Evolutionary conservation across 2,329 filamentous ascomycete genomes (phyloP).

Genomic region (Cytospora piceicola): DNA sequence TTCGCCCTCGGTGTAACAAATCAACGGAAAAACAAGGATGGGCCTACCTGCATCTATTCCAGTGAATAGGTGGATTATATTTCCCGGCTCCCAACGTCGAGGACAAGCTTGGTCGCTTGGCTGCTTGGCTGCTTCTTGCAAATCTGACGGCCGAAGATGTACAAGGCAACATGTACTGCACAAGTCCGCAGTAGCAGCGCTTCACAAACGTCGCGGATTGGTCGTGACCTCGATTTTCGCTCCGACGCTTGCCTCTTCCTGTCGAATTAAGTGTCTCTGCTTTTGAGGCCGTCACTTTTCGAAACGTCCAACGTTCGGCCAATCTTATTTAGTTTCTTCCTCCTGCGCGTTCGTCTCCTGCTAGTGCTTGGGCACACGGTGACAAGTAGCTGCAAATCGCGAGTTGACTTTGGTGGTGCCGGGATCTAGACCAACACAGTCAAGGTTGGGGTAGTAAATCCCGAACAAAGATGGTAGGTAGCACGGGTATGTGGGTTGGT

Average conservation of each 20-base stretch:
- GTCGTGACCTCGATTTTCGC: conserved; percentile 19
- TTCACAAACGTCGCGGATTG: conserved; percentile 10
- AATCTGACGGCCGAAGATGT: conserved; percentile 12
- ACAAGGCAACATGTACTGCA: conserved; percentile 17
- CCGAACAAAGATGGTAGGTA: background rate
- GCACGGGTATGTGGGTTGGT: background rate
- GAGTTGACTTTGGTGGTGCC: conserved; percentile 6
- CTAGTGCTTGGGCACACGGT: conserved; percentile 15
- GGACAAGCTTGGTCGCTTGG: background rate
- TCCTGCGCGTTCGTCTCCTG: conserved; percentile 3
- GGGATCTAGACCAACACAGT: background rate
- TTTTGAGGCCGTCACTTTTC: conserved; percentile 7
- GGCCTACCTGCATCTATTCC: background rate
- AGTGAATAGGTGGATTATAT: conserved; percentile 1
- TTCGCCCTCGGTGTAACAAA: background rate
- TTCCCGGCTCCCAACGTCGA: conserved; percentile 19
- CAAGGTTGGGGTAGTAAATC: background rate
- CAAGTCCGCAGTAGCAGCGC: conserved; percentile 22
- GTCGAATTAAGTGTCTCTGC: conserved; percentile 21
- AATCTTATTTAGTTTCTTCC: conserved; percentile 15
- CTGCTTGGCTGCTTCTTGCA: background rate
- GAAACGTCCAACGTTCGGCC: conserved; percentile 9
- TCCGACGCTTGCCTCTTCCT: conserved; percentile 16
- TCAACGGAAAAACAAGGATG: background rate
- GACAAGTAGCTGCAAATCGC: background rate